These are phyloP conservation scores for Cyberlindnera bimundalis DNA, from an alignment of 805 yeast genomes.

Conservation along the genomic window DNA sequence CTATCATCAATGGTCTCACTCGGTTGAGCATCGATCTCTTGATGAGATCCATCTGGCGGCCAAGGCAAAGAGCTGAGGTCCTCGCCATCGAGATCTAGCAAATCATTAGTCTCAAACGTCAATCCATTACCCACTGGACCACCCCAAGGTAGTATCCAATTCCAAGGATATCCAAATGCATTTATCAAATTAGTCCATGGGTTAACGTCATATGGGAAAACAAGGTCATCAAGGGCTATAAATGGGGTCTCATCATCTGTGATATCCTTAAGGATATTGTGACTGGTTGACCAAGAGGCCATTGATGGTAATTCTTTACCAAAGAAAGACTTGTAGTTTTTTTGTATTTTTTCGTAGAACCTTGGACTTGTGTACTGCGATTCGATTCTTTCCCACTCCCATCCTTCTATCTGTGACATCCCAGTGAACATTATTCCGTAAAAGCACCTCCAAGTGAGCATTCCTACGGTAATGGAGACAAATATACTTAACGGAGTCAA, in stretches of 20 bases:
- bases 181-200: constrained; percentile 48
- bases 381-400: constrained; percentile 87
- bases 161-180: constrained; percentile 57
- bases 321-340: constrained; percentile 35
- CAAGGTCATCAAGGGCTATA: constrained; percentile 57
- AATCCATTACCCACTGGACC: constrained; percentile 59
- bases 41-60: constrained; percentile 86
- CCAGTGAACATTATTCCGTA: constrained; percentile 55
- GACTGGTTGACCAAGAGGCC: constrained; percentile 23
- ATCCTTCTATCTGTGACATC: constrained; percentile 83
- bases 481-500: constrained; percentile 54
- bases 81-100: constrained; percentile 41
- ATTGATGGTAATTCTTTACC: constrained; percentile 21
- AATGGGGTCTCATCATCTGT: constrained; percentile 16
- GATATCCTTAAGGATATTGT: constrained; percentile 9
- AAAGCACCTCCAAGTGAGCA: constrained; percentile 61
- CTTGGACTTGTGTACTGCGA: constrained; percentile 54
- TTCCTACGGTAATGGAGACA: constrained; percentile 54
- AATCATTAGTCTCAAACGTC: constrained; percentile 52
- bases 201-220: constrained; percentile 84
- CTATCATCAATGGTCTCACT: constrained; percentile 10
- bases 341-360: constrained; percentile 47
- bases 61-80: constrained; percentile 74
- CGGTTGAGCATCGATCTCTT: constrained; percentile 22
- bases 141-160: constrained; percentile 75